These are phyloP conservation scores for Arabidopsis lyrata DNA, from an alignment of 441 rosid species.

Conservation along the genomic window DNA sequence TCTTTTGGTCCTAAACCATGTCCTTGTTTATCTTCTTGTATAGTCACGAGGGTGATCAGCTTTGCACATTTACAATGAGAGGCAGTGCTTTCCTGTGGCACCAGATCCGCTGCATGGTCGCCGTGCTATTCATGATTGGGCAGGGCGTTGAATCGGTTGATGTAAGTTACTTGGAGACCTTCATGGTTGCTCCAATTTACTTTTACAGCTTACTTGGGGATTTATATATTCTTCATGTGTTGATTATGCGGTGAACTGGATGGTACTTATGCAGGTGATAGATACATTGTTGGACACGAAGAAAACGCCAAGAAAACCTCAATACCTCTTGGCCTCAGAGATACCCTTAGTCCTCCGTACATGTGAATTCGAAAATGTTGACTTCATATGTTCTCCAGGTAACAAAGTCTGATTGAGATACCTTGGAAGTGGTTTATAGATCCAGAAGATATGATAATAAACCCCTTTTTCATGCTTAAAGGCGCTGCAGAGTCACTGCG, in stretches of 20 bases:
- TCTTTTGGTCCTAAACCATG: slow-evolving; percentile 23
- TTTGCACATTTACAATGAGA: slow-evolving; percentile 68
- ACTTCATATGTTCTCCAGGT: slow-evolving; percentile 85
- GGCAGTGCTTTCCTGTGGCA: slow-evolving; percentile 98
- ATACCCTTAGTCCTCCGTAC: slow-evolving; percentile 79
- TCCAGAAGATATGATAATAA: slow-evolving; percentile 12
- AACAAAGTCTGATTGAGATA: slow-evolving; percentile 27
- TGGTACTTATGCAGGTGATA: slow-evolving; percentile 59
- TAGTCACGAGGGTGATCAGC: slow-evolving; percentile 72
- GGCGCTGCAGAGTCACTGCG: slow-evolving; percentile 68
- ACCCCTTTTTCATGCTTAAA: slow-evolving; percentile 10
- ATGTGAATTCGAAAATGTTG: slow-evolving; percentile 77
- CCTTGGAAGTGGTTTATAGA: background rate
- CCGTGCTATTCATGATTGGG: slow-evolving; percentile 92
- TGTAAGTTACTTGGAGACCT: slow-evolving; percentile 53
- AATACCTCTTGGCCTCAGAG: slow-evolving; percentile 83
- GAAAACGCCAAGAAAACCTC: slow-evolving; percentile 77
- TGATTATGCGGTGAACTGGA: background rate
- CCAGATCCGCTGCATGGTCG: slow-evolving; percentile 92
- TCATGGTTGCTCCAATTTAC: slow-evolving; percentile 15
- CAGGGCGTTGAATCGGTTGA: slow-evolving; percentile 80
- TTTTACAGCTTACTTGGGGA: background rate
- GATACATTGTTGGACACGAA: slow-evolving; percentile 72
- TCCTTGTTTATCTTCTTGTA: slow-evolving; percentile 25
- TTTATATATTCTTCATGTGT: background rate